These are phyloP conservation scores for Paramecium tetraurelia DNA, from an alignment of 73 alveolate genomes.

Conservation along the genomic window DNA sequence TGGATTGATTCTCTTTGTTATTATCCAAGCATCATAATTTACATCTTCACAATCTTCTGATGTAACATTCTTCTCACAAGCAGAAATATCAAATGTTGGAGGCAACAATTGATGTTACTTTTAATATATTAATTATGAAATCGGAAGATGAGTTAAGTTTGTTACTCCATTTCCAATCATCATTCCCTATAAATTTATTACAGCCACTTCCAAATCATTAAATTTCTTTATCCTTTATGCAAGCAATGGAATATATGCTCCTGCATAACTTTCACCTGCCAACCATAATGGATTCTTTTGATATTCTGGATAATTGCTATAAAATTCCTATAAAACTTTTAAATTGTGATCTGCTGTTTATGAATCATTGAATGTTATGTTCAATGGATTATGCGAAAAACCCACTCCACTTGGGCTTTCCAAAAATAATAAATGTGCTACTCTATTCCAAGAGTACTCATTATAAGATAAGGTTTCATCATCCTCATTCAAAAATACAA, in stretches of 20 bases:
- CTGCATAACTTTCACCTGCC: slow-evolving; percentile 85
- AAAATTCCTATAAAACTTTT: slow-evolving; percentile 69
- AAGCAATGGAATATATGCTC: slow-evolving; percentile 76
- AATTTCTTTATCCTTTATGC: background rate
- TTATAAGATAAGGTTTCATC: slow-evolving; percentile 60
- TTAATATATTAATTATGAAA: background rate
- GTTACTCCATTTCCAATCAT: slow-evolving; percentile 90
- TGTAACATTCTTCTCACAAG: background rate
- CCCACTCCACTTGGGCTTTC: slow-evolving; percentile 93
- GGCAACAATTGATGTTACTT: background rate
- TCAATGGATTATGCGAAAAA: slow-evolving; percentile 68
- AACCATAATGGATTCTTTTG: slow-evolving; percentile 71
- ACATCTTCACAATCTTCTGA: background rate
- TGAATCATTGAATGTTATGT: slow-evolving; percentile 70
- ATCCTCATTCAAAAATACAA: slow-evolving; percentile 59
- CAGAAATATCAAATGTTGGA: background rate
- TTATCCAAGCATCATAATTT: background rate
- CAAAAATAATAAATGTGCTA: slow-evolving; percentile 79
- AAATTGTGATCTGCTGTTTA: slow-evolving; percentile 74
- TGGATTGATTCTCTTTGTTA: background rate
- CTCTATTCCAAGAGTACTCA: slow-evolving; percentile 81
- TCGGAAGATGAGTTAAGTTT: slow-evolving; percentile 51
- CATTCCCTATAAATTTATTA: slow-evolving; percentile 81
- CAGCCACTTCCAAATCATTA: slow-evolving; percentile 25
- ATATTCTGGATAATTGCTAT: slow-evolving; percentile 66